Percentiles rank a stretch among this genome's conserved stretches.
Conservation (phyloP, 225 moss, liverwort and hornwort species). For the Pseudoscleropodium purum region DNA sequence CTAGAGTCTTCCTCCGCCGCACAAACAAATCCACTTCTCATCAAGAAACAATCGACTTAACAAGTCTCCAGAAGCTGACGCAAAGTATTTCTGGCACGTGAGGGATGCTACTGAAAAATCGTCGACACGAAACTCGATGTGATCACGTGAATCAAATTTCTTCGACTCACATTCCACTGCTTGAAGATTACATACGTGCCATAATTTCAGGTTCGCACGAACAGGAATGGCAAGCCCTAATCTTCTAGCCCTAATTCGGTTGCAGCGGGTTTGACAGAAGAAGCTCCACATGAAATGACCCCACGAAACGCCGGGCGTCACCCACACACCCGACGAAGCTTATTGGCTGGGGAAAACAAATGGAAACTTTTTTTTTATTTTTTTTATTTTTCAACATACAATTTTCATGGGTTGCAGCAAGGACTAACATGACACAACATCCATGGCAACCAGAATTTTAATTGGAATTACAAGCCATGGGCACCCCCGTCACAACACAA, state of each 20-base stretch:
- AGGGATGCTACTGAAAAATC: neutral
- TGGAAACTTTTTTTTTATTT: neutral
- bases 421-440: too few species aligned
- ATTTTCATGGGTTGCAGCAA: too few species aligned
- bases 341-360: neutral
- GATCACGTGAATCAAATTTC: neutral
- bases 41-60: neutral
- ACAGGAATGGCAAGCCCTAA: neutral
- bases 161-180: neutral
- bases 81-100: neutral
- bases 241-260: neutral
- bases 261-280: neutral
- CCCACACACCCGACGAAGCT: neutral
- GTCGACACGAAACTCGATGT: neutral
- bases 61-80: neutral
- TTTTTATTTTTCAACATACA: too few species aligned
- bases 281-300: neutral
- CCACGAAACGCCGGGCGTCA: neutral
- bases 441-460: too few species aligned
- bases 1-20: neutral
- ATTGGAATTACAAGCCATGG: too few species aligned
- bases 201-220: neutral
- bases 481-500: too few species aligned
- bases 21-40: neutral
- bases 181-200: neutral